Evolutionary conservation across 2,329 filamentous ascomycete species (phyloP).

Genomic region (Cordyceps pruinosa): DNA sequence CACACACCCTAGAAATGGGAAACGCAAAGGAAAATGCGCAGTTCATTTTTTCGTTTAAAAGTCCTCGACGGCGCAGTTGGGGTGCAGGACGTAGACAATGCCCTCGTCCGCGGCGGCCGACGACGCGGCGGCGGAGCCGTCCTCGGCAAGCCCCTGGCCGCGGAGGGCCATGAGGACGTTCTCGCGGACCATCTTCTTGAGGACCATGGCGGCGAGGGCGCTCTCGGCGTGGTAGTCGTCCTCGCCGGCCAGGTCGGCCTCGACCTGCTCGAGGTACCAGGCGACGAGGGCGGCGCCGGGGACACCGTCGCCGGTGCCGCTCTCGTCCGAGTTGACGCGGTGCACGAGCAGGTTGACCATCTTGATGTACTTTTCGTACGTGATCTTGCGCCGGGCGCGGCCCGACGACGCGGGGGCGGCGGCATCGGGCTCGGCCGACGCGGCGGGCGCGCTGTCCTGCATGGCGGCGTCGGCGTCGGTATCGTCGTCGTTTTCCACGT

Average conservation of each 20-base stretch:
- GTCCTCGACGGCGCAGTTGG: slow-evolving; percentile 81
- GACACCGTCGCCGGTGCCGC: slow-evolving; percentile 69
- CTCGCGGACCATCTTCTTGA: slow-evolving; percentile 90
- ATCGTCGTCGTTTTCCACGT: slow-evolving; percentile 40
- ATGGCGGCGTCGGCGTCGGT: slow-evolving; percentile 24
- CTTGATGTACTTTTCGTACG: slow-evolving; percentile 87
- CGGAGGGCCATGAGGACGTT: slow-evolving; percentile 80
- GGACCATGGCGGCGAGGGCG: slow-evolving; percentile 69
- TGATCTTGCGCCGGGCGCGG: slow-evolving; percentile 73
- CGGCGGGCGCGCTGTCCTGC: not conserved
- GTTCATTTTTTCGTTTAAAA: slow-evolving; percentile 27
- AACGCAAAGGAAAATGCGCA: no score
- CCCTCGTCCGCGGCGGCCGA: slow-evolving; percentile 26
- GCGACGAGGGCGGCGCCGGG: slow-evolving; percentile 73
- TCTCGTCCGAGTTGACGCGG: slow-evolving; percentile 77
- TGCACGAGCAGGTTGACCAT: slow-evolving; percentile 84
- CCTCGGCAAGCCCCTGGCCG: slow-evolving; percentile 50
- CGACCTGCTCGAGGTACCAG: slow-evolving; percentile 91
- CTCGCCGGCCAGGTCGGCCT: slow-evolving; percentile 71
- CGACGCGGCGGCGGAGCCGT: slow-evolving; percentile 36
- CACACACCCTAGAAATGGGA: no score
- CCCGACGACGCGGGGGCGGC: slow-evolving; percentile 27
- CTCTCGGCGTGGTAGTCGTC: slow-evolving; percentile 75
- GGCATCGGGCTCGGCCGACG: not conserved
- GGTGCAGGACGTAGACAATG: slow-evolving; percentile 82